Conservation (phyloP, 805 yeast genomes). For the Aciculoconidium aculeatum region DNA sequence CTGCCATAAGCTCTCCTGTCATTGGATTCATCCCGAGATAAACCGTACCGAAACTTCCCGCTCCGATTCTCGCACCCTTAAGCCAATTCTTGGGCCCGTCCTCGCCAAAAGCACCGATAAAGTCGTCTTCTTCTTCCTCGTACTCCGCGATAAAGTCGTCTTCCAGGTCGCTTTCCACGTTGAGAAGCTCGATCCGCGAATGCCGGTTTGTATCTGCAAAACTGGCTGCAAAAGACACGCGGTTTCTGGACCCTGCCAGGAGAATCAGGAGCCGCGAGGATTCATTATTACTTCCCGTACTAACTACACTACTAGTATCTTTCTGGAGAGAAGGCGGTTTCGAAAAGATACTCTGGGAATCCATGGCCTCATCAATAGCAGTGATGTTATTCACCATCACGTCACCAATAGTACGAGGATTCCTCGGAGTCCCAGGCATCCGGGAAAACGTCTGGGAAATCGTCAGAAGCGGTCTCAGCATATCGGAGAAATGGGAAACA, state of each 20-base stretch:
- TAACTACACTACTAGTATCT: slow-evolving; percentile 11
- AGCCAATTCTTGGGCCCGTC: slow-evolving; percentile 80
- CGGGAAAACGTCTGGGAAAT: too few relatives aligned
- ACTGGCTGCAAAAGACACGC: slow-evolving; percentile 25
- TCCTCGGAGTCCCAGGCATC: too few relatives aligned
- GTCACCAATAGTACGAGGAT: slow-evolving; percentile 56
- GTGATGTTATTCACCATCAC: slow-evolving; percentile 49
- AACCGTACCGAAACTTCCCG: slow-evolving; percentile 93
- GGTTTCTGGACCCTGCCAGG: slow-evolving; percentile 9
- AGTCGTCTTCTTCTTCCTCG: slow-evolving; percentile 38
- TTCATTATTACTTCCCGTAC: slow-evolving; percentile 12
- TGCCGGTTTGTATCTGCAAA: slow-evolving; percentile 26
- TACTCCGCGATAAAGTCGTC: slow-evolving; percentile 12
- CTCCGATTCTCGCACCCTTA: slow-evolving; percentile 88
- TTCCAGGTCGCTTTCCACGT: slow-evolving; percentile 31
- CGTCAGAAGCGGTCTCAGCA: too few relatives aligned
- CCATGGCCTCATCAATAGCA: slow-evolving; percentile 48
- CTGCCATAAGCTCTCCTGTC: slow-evolving; percentile 96
- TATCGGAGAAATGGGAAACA: too few relatives aligned
- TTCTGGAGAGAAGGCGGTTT: slow-evolving; percentile 21
- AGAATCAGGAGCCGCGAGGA: slow-evolving; percentile 9
- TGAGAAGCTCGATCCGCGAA: slow-evolving; percentile 44
- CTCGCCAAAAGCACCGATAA: slow-evolving; percentile 32
- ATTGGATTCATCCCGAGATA: slow-evolving; percentile 85
- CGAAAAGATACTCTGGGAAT: slow-evolving; percentile 21